phyloP scores from a whole-genome alignment of 805 yeast species.

The Spathaspora girioi region DNA sequence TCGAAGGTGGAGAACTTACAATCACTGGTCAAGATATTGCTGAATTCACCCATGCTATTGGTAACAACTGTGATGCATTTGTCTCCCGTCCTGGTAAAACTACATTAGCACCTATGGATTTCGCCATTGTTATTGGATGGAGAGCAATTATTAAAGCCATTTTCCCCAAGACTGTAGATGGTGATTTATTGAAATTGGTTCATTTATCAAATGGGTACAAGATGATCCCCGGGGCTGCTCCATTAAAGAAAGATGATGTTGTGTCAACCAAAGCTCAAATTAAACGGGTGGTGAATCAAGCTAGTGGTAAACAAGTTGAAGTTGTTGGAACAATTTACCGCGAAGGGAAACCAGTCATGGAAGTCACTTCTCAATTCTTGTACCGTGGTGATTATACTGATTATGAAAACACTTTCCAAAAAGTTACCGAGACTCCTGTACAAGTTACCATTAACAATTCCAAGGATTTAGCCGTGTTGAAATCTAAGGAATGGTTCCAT shows the following conservation, averaged over 20 bases:
- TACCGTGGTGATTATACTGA: constrained; percentile 91
- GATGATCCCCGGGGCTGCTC: constrained; percentile 88
- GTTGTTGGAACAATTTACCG: constrained; percentile 86
- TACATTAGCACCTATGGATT: constrained; percentile 96
- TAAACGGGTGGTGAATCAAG: constrained; percentile 83
- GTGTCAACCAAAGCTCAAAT: constrained; percentile 82
- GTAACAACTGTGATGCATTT: constrained; percentile 94
- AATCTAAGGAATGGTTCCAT: constrained; percentile 98
- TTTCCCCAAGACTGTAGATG: constrained; percentile 94
- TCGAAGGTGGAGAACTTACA: constrained; percentile 64
- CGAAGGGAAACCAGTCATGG: constrained; percentile 79
- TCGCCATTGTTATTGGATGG: constrained; percentile 98
- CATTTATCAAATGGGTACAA: constrained; percentile 93
- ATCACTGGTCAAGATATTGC: constrained; percentile 76
- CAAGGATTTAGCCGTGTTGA: constrained; percentile 89
- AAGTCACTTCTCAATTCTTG: constrained; percentile 91
- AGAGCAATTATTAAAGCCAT: constrained; percentile 96
- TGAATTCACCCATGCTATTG: constrained; percentile 95
- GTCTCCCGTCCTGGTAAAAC: constrained; percentile 82
- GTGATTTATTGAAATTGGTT: constrained; percentile 89
- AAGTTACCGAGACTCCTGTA: constrained; percentile 81
- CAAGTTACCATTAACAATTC: constrained; percentile 68
- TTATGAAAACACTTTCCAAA: constrained; percentile 88
- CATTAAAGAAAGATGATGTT: constrained; percentile 82
- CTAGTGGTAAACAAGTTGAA: constrained; percentile 93